Conservation (phyloP, 306 rosid species). For the Castanea sativa region DNA sequence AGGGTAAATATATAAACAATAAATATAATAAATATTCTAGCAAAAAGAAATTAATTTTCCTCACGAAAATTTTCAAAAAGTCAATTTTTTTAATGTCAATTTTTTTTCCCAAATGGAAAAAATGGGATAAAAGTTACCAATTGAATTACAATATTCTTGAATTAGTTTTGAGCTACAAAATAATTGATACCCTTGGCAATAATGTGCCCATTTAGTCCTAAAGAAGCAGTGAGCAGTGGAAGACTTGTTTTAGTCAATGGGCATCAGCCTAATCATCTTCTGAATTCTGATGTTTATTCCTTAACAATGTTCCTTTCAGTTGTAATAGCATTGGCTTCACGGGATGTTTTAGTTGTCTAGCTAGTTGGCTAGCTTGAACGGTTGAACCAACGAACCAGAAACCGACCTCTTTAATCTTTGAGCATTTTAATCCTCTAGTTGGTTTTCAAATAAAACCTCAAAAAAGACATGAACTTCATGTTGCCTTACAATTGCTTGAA, state of each 20-base stretch:
- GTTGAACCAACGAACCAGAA: neutral
- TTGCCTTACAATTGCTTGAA: conserved; percentile 19
- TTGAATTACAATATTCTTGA: too few relatives aligned
- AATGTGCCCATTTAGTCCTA: conserved; percentile 4
- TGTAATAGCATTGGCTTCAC: neutral
- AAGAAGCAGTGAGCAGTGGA: conserved; percentile 40
- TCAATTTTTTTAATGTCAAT: neutral
- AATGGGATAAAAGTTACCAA: too few relatives aligned
- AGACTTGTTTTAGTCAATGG: conserved; percentile 30
- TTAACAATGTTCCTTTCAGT: neutral
- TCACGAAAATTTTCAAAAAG: neutral
- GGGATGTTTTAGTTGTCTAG: neutral
- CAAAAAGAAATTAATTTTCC: too few relatives aligned
- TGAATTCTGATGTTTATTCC: neutral
- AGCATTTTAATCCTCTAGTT: neutral
- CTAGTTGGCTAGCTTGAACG: too few relatives aligned
- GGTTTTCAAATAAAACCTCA: conserved; percentile 6
- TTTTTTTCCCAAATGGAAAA: too few relatives aligned
- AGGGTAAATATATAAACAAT: too few relatives aligned
- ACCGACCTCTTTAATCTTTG: neutral
- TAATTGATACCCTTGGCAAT: neutral
- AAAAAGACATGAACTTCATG: conserved; percentile 25
- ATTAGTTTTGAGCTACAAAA: neutral
- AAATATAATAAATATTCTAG: too few relatives aligned
- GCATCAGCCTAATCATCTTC: conserved; percentile 16